A percentile compares a stretch with the other conserved stretches of the same genome.
phyloP scores from a whole-genome alignment of 1,284 basidiomycete species.

The Albatrellus sp. region DNA sequence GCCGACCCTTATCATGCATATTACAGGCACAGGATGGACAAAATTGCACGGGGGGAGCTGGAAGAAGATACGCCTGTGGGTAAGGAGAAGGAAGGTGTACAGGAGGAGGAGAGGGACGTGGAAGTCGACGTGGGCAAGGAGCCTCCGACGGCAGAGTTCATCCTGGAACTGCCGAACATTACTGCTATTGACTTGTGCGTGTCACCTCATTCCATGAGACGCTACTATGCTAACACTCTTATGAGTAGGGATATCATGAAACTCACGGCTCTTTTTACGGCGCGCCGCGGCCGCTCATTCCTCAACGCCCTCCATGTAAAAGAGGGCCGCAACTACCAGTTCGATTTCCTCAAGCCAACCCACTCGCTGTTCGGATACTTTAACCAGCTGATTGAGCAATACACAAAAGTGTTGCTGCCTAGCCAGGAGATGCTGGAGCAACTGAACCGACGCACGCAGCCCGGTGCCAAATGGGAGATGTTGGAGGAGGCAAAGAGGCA shows the following conservation, averaged over 20 bases:
- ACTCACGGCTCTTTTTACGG: constrained; percentile 92
- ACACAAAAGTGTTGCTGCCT: constrained; percentile 84
- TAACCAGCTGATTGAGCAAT: constrained; percentile 95
- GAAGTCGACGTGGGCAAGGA: constrained; percentile 57
- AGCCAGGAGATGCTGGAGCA: constrained; percentile 62
- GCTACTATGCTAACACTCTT: not conserved
- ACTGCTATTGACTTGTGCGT: constrained; percentile 84
- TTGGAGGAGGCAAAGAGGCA: constrained; percentile 70
- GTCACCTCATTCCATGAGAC: constrained; percentile 1
- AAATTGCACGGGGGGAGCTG: constrained; percentile 62
- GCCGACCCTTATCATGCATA: constrained; percentile 96
- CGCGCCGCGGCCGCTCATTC: constrained; percentile 82
- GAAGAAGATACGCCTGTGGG: constrained; percentile 41
- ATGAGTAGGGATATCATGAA: constrained; percentile 72
- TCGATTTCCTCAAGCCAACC: constrained; percentile 91
- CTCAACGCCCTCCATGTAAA: constrained; percentile 75
- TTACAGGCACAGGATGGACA: constrained; percentile 82
- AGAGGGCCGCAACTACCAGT: constrained; percentile 94
- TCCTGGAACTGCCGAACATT: constrained; percentile 82
- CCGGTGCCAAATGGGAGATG: constrained; percentile 60
- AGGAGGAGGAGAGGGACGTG: constrained; percentile 19
- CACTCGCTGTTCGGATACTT: constrained; percentile 96
- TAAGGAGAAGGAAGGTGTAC: constrained; percentile 24
- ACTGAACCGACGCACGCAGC: constrained; percentile 50
- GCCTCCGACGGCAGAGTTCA: constrained; percentile 77